These are phyloP conservation scores for Termitomyces sp. DNA, from an alignment of 768 basidiomycete species.

Conservation along the genomic window DNA sequence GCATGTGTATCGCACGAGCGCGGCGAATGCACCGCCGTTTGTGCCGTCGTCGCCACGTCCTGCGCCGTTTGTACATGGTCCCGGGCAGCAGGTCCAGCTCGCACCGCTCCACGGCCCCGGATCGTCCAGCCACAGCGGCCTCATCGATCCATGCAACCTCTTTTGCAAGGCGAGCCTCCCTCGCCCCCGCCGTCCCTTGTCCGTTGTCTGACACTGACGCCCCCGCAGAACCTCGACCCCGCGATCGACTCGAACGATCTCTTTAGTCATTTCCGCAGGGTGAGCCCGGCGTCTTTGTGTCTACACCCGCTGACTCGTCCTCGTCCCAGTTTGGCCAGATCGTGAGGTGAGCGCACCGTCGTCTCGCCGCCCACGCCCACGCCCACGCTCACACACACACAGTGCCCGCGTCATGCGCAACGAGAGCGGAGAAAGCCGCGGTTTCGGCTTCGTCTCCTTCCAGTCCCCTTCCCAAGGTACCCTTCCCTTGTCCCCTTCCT, in stretches of 20 bases:
- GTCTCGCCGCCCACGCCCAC: too few relatives aligned
- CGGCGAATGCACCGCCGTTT: conserved; percentile 68
- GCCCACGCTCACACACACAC: neutral
- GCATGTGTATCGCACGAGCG: conserved; percentile 64
- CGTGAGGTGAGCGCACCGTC: too few relatives aligned
- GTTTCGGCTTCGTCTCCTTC: conserved; percentile 90
- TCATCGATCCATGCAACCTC: conserved; percentile 87
- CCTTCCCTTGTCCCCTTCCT: too few relatives aligned
- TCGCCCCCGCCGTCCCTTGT: too few relatives aligned
- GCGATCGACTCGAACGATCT: conserved; percentile 82
- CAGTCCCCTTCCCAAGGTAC: conserved; percentile 80
- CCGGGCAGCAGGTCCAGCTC: conserved; percentile 85
- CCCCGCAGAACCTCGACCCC: conserved; percentile 79
- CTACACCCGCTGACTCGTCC: conserved; percentile 10
- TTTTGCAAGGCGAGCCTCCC: conserved; percentile 68
- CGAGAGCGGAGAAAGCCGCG: conserved; percentile 73
- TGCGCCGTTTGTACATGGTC: conserved; percentile 71
- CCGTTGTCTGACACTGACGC: too few relatives aligned
- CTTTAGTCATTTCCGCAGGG: conserved; percentile 78
- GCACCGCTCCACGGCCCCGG: conserved; percentile 73
- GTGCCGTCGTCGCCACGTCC: conserved; percentile 41
- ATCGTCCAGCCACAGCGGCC: conserved; percentile 77
- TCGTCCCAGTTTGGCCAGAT: conserved; percentile 74
- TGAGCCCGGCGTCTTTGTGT: conserved; percentile 24
- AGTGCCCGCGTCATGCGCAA: conserved; percentile 93